phyloP scores from a whole-genome alignment of 2,329 filamentous ascomycete species.

The Fusarium anthophilum region DNA sequence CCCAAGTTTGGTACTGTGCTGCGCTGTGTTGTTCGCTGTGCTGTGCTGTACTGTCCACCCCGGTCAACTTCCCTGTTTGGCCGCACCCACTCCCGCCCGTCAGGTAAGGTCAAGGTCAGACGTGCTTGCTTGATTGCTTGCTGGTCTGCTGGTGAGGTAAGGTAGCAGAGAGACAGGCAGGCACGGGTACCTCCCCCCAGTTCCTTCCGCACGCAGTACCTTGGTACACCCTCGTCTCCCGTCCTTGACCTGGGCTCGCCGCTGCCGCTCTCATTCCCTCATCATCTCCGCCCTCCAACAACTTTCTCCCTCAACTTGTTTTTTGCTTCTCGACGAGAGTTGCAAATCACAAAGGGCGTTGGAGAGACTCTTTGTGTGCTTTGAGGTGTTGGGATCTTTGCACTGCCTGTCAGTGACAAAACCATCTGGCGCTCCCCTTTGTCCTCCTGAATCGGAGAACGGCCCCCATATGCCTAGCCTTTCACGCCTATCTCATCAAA shows the following conservation, averaged over 20 bases:
- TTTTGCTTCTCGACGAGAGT: constrained; percentile 43
- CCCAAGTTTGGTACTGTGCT: constrained; percentile 28
- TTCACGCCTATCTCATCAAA: constrained; percentile 36
- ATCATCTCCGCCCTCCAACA: constrained; percentile 47
- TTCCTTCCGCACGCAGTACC: constrained; percentile 35
- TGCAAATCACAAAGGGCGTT: constrained; percentile 40
- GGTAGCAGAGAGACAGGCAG: constrained; percentile 1
- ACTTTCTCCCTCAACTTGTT: constrained; percentile 44
- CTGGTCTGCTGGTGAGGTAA: neutral
- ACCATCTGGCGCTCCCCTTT: constrained; percentile 20
- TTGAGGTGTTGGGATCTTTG: constrained; percentile 35
- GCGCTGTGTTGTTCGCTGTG: constrained; percentile 18
- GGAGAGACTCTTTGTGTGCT: constrained; percentile 31
- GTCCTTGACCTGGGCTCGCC: constrained; percentile 36
- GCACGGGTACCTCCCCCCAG: constrained; percentile 18
- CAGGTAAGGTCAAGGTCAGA: constrained; percentile 33
- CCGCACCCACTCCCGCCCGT: constrained; percentile 40
- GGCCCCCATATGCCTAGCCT: constrained; percentile 24
- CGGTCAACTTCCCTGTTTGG: constrained; percentile 43
- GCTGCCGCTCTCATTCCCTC: constrained; percentile 44
- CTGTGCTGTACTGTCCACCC: constrained; percentile 30
- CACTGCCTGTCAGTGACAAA: constrained; percentile 26
- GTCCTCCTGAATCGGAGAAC: constrained; percentile 36
- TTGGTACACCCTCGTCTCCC: constrained; percentile 42
- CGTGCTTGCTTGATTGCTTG: neutral